phyloP scores from a whole-genome alignment of 2,329 filamentous ascomycete species.

The Neonectria sp. region DNA sequence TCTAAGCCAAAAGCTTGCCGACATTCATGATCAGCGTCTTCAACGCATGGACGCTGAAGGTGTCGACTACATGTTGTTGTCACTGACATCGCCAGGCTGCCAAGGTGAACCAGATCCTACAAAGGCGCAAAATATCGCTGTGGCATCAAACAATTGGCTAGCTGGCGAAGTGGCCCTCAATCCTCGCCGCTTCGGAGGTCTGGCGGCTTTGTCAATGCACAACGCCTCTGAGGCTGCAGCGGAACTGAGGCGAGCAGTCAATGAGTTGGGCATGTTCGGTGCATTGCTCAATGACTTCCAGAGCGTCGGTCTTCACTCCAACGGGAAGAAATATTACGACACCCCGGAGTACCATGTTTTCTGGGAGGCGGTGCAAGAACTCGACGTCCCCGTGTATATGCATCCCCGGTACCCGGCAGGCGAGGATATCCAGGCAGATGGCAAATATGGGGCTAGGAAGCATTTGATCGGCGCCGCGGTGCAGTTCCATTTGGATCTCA shows the following conservation, averaged over 20 bases:
- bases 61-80: constrained; percentile 32
- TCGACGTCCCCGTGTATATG: constrained; percentile 30
- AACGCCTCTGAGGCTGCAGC: constrained; percentile 5
- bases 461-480: constrained; percentile 27
- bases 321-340: constrained; percentile 21
- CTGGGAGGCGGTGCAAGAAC: constrained; percentile 21
- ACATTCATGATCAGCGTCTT: constrained; percentile 28
- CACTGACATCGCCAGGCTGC: constrained; percentile 24
- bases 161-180: constrained; percentile 9
- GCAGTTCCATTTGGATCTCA: constrained; percentile 23
- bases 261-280: constrained; percentile 11
- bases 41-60: constrained; percentile 21
- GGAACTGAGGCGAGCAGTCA: constrained; percentile 21
- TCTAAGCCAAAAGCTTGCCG: constrained; percentile 11
- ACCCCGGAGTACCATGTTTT: constrained; percentile 16
- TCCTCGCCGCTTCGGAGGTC: constrained; percentile 6
- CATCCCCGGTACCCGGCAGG: constrained; percentile 27
- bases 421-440: not conserved
- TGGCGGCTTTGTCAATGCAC: constrained; percentile 31
- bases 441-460: constrained; percentile 15
- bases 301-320: not conserved
- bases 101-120: constrained; percentile 15
- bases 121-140: constrained; percentile 7
- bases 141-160: constrained; percentile 20
- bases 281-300: constrained; percentile 34